Evolutionary conservation across 2,329 filamentous ascomycete species (phyloP), one percentile per base, ranked within the genome.

Genomic region (Paecilomyces variotii): DNA sequence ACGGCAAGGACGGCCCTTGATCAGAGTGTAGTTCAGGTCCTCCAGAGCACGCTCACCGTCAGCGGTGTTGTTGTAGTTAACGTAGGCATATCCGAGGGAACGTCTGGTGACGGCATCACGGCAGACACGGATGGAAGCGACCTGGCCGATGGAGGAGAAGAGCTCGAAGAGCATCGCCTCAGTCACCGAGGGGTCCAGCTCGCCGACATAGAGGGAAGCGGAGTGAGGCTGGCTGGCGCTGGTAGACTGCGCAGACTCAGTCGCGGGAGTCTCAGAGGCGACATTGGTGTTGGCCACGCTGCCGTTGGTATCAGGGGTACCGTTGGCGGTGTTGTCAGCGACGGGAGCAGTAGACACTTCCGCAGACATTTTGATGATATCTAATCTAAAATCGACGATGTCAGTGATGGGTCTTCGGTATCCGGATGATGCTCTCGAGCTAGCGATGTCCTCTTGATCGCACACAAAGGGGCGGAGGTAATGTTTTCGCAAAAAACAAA

Each of bases 131-230:
- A 99, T 99, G 62, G 94, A 99, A 67, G 94, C 94, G 71, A 99
- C 94, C 72, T 96, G 93, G 69, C 94, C 94, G 74, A 99, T 99
- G 79, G 95, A 94, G 61, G 94, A 97, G 85, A 99, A 99, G 64
- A 99, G 90, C 86, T 99, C 94, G 79, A 97, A 99, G 72, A 99
- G 91, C 94, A 99, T 99, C 68, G 94, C 94, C 85, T 99, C 94
- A 65, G 94, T 99, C 76, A 99, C 94, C 62, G 91, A 94, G 69
- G 90, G 87, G 78, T 99, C 94, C 70, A 99, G 91, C 83, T 99
- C 94, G 77, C 94, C 94, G 68, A 99, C 94, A 77, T 99, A 99
- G 76, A 99, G 91, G 60, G 94, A 99, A 65, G 94, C 94, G 56
- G 94, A 97, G 78, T 95, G 93, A 76, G 91, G 90, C 73, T 92